Conservation (phyloP, 192 early-diverging fungal genomes). For the Coemansia sp. region DNA sequence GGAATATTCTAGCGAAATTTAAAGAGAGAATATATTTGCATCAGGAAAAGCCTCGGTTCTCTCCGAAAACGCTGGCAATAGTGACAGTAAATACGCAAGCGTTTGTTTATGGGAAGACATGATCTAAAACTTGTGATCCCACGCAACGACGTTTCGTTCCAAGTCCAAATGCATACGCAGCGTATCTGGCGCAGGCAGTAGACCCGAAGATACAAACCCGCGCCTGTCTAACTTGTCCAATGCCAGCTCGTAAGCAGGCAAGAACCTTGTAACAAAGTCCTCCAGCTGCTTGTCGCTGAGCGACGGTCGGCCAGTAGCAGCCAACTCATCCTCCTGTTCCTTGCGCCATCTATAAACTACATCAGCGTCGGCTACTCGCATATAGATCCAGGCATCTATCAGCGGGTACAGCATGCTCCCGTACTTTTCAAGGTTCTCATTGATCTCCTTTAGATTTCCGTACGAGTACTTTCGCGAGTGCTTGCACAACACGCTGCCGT, state of each 20-base stretch:
- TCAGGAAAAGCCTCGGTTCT: neutral
- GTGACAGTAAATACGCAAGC: neutral
- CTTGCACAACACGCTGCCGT: constrained; percentile 20
- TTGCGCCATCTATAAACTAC: constrained; percentile 83
- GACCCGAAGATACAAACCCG: constrained; percentile 38
- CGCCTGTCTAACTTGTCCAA: constrained; percentile 29
- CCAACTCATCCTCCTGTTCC: constrained; percentile 74
- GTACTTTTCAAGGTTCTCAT: constrained; percentile 46
- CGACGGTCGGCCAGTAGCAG: constrained; percentile 41
- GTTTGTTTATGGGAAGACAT: neutral
- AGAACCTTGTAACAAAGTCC: constrained; percentile 83
- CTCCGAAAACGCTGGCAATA: neutral
- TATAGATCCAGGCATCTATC: constrained; percentile 75
- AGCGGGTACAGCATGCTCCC: constrained; percentile 61
- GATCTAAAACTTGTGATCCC: constrained; percentile 32
- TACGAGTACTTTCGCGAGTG: constrained; percentile 41
- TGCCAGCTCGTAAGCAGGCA: constrained; percentile 75
- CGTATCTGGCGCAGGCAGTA: constrained; percentile 16
- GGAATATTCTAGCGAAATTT: neutral
- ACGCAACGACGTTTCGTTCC: constrained; percentile 37
- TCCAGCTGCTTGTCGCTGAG: constrained; percentile 73
- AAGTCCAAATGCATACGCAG: constrained; percentile 48
- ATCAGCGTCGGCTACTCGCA: constrained; percentile 59
- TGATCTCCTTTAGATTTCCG: constrained; percentile 29
- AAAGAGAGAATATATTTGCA: neutral